Evolutionary conservation across 176 grass and related monocot genomes (phyloP).

Genomic region (Oryza coarctata): DNA sequence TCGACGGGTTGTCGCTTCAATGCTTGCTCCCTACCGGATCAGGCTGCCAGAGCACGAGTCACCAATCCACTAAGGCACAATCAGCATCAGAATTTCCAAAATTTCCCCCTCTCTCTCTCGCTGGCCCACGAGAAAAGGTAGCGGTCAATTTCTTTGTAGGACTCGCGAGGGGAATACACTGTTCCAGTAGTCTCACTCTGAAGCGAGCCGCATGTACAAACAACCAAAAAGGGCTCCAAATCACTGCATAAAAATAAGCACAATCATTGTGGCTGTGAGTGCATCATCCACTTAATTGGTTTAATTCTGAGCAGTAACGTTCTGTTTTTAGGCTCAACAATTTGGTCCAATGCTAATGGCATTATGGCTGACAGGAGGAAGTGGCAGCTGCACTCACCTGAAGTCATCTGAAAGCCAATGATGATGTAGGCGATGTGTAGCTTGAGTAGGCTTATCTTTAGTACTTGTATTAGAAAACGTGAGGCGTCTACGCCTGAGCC

Average conservation of each 20-base stretch:
- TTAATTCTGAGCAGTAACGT: slow-evolving; percentile 24
- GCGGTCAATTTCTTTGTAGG: slow-evolving; percentile 11
- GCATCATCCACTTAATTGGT: slow-evolving; percentile 38
- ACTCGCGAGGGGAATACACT: background rate
- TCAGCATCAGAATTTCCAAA: slow-evolving; percentile 23
- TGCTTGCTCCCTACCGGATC: slow-evolving; percentile 29
- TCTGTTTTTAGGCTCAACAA: slow-evolving; percentile 31
- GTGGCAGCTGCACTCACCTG: slow-evolving; percentile 44
- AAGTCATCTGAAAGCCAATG: slow-evolving; percentile 28
- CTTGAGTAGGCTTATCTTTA: slow-evolving; percentile 23
- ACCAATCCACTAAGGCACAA: slow-evolving; percentile 39
- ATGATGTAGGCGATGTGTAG: slow-evolving; percentile 31
- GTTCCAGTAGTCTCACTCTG: background rate
- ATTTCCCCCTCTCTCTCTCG: background rate
- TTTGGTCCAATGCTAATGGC: slow-evolving; percentile 3
- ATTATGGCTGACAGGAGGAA: slow-evolving; percentile 13
- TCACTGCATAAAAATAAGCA: slow-evolving; percentile 27
- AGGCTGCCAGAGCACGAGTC: slow-evolving; percentile 21
- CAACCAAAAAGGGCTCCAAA: slow-evolving; percentile 7
- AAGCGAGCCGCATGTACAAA: slow-evolving; percentile 10
- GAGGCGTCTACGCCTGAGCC: background rate
- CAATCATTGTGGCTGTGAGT: slow-evolving; percentile 38
- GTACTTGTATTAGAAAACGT: slow-evolving; percentile 12
- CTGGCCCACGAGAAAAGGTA: background rate
- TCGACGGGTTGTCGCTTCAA: background rate